Conservation (phyloP, 352 stramenopile genomes). For the Phytophthora sp. region DNA sequence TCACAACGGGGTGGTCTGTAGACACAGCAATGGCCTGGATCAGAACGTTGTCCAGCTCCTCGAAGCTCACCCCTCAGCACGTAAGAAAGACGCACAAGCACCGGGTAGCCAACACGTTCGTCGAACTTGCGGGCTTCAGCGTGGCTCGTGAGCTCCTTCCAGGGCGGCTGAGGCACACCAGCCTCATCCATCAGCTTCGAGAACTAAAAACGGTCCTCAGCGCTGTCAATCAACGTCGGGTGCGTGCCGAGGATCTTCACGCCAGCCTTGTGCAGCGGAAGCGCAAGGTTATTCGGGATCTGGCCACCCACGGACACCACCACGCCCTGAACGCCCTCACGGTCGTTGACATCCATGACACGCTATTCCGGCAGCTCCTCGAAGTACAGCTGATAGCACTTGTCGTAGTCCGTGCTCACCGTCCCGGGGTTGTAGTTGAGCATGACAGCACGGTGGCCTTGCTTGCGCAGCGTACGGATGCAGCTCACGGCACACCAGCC, state of each 20-base stretch:
- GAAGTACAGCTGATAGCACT: conserved; percentile 98
- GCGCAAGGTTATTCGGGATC: conserved; percentile 97
- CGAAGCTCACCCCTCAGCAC: conserved; percentile 96
- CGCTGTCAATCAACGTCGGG: conserved; percentile 95
- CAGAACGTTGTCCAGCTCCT: conserved; percentile 89
- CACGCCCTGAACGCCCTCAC: conserved; percentile 86
- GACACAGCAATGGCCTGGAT: conserved; percentile 93
- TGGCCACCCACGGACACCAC: conserved; percentile 95
- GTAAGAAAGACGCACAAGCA: conserved; percentile 97
- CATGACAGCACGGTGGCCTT: conserved; percentile 68
- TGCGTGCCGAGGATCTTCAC: conserved; percentile 86
- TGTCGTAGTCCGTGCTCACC: conserved; percentile 97
- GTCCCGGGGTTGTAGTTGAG: conserved; percentile 92
- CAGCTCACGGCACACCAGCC: conserved; percentile 95
- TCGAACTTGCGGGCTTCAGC: conserved; percentile 93
- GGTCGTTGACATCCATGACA: conserved; percentile 95
- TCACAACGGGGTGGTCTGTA: conserved; percentile 96
- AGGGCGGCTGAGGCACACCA: conserved; percentile 82
- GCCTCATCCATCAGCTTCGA: conserved; percentile 96
- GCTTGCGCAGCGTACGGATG: conserved; percentile 88
- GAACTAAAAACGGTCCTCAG: conserved; percentile 95
- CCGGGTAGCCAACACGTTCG: conserved; percentile 93
- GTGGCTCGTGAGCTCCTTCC: conserved; percentile 91
- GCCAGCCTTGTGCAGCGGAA: conserved; percentile 89
- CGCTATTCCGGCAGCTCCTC: conserved; percentile 95